A percentile compares a stretch with the other conserved stretches of the same genome.
Conservation (phyloP, 2,329 filamentous ascomycete species). For the Monilinia vaccinii-corymbosi region DNA sequence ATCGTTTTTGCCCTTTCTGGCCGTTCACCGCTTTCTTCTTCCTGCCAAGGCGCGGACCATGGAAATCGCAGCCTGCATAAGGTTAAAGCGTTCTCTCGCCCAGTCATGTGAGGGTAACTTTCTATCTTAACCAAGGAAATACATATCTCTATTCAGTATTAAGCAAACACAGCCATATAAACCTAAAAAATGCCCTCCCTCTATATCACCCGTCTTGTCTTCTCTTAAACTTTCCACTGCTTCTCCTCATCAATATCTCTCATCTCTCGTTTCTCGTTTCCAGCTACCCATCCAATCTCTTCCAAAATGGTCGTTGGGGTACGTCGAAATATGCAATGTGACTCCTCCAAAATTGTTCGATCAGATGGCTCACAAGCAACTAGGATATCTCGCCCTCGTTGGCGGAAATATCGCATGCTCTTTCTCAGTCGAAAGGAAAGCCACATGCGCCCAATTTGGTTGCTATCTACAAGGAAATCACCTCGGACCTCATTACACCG, state of each 20-base stretch:
- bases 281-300: neutral
- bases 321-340: conserved; percentile 16
- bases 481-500: conserved; percentile 87
- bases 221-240: too few relatives aligned
- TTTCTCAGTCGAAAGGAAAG: conserved; percentile 41
- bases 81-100: too few relatives aligned
- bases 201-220: too few relatives aligned
- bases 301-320: conserved; percentile 23
- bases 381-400: conserved; percentile 49
- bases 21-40: neutral
- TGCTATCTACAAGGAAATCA: conserved; percentile 73
- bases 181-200: too few relatives aligned
- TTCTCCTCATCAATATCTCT: too few relatives aligned
- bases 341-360: conserved; percentile 9
- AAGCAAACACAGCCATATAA: too few relatives aligned
- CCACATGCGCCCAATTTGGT: conserved; percentile 63
- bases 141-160: too few relatives aligned
- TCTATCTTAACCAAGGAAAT: too few relatives aligned
- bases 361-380: conserved; percentile 20
- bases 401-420: conserved; percentile 47
- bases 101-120: too few relatives aligned
- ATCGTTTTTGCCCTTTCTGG: too few relatives aligned
- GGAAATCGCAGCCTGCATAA: too few relatives aligned
- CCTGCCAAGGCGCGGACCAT: neutral
- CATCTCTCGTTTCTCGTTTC: neutral